A percentile compares a stretch with the other conserved stretches of the same genome.
These are phyloP conservation scores for Pseudomassariella vexata DNA, from an alignment of 2,329 filamentous ascomycete genomes.

Conservation along the genomic window DNA sequence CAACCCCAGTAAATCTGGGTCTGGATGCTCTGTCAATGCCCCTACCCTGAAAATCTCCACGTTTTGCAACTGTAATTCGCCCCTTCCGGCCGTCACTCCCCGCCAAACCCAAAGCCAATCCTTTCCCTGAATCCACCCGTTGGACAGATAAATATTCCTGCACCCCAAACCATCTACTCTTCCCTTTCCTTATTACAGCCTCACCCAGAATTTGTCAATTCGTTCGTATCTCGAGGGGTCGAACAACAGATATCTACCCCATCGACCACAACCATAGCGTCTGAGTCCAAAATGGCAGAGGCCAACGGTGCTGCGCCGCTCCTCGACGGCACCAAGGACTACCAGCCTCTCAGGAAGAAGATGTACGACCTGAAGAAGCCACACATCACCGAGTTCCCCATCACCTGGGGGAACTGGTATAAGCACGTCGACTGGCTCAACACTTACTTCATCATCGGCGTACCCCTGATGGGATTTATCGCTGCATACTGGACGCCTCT, in stretches of 20 bases:
- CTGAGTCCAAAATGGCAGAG: slow-evolving; percentile 32
- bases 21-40: too few species aligned
- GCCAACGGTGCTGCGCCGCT: slow-evolving; percentile 33
- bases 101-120: too few species aligned
- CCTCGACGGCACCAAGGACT: slow-evolving; percentile 50
- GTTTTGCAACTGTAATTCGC: too few species aligned
- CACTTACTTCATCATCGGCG: slow-evolving; percentile 69
- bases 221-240: too few species aligned
- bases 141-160: too few species aligned
- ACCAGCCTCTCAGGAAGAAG: slow-evolving; percentile 40
- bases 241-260: background rate
- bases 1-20: too few species aligned
- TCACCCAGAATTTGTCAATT: too few species aligned
- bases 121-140: too few species aligned
- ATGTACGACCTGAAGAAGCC: slow-evolving; percentile 60
- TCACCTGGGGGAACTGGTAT: slow-evolving; percentile 80
- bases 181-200: background rate
- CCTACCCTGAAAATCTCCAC: too few species aligned
- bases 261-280: slow-evolving; percentile 14
- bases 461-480: slow-evolving; percentile 69
- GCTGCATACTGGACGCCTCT: slow-evolving; percentile 71
- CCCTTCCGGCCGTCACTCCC: too few species aligned
- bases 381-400: slow-evolving; percentile 78
- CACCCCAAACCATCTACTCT: too few species aligned
- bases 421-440: slow-evolving; percentile 95